phyloP scores from a whole-genome alignment of 805 yeast species.

The Myxozyma melibiosi region DNA sequence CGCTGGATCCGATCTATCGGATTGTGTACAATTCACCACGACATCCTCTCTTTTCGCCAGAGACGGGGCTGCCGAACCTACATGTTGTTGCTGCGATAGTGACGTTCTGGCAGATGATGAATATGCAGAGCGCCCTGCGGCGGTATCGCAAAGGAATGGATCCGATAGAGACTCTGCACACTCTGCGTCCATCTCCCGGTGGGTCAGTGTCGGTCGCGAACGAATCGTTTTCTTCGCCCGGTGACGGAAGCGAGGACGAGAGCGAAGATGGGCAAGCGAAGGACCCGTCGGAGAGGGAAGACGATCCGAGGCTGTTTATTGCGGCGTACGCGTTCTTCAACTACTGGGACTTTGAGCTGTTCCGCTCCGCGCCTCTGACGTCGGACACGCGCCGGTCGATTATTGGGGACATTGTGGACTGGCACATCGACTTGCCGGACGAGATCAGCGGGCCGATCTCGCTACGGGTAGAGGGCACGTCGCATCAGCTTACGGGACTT shows the following conservation, averaged over 20 bases:
- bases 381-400: constrained; percentile 30
- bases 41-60: constrained; percentile 26
- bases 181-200: neutral
- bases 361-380: constrained; percentile 25
- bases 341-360: constrained; percentile 34
- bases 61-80: constrained; percentile 27
- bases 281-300: neutral
- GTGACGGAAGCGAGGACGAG: neutral
- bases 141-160: constrained; percentile 25
- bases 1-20: constrained; percentile 31
- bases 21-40: constrained; percentile 33
- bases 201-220: constrained; percentile 5
- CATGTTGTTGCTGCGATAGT: constrained; percentile 30
- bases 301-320: constrained; percentile 7
- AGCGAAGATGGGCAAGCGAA: neutral
- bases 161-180: constrained; percentile 18
- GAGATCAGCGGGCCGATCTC: constrained; percentile 26
- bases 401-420: constrained; percentile 31
- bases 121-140: constrained; percentile 26
- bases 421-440: constrained; percentile 30
- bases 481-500: constrained; percentile 30
- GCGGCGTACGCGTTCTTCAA: constrained; percentile 31
- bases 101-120: constrained; percentile 35
- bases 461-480: constrained; percentile 22
- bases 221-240: neutral